These are phyloP conservation scores for Alternaria ventricosa DNA, from an alignment of 2,329 filamentous ascomycete genomes.

Conservation along the genomic window DNA sequence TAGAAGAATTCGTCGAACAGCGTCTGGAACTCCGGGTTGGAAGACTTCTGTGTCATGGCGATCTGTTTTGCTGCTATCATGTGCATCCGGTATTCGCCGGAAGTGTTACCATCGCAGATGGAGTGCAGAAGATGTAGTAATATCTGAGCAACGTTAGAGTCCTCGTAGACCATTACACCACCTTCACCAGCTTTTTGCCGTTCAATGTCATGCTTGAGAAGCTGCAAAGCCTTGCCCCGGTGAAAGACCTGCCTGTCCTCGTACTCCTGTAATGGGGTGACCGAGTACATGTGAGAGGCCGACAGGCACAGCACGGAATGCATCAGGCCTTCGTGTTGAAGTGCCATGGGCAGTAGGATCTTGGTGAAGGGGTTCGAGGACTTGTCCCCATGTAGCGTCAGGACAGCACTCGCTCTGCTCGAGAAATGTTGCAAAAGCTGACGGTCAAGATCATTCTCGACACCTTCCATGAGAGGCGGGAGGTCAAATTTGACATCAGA, in stretches of 20 bases:
- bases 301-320: conserved; percentile 86
- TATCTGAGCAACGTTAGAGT: conserved; percentile 67
- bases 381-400: conserved; percentile 81
- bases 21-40: conserved; percentile 73
- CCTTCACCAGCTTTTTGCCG: conserved; percentile 48
- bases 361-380: conserved; percentile 82
- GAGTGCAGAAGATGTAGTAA: conserved; percentile 67
- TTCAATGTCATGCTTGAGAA: conserved; percentile 56
- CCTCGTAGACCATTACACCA: conserved; percentile 52
- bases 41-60: conserved; percentile 65
- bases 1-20: conserved; percentile 80
- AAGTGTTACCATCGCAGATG: conserved; percentile 65
- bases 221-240: conserved; percentile 53
- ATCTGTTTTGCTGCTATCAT: conserved; percentile 77
- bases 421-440: conserved; percentile 86
- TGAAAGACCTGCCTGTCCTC: conserved; percentile 58
- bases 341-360: conserved; percentile 81
- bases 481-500: conserved; percentile 54
- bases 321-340: conserved; percentile 82
- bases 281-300: conserved; percentile 71
- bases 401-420: conserved; percentile 76
- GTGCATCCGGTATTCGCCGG: conserved; percentile 79
- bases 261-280: conserved; percentile 58
- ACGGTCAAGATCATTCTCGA: conserved; percentile 80
- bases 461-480: conserved; percentile 73